These are phyloP conservation scores for Phytopythium helicoides DNA, from an alignment of 352 stramenopile genomes.

Conservation along the genomic window DNA sequence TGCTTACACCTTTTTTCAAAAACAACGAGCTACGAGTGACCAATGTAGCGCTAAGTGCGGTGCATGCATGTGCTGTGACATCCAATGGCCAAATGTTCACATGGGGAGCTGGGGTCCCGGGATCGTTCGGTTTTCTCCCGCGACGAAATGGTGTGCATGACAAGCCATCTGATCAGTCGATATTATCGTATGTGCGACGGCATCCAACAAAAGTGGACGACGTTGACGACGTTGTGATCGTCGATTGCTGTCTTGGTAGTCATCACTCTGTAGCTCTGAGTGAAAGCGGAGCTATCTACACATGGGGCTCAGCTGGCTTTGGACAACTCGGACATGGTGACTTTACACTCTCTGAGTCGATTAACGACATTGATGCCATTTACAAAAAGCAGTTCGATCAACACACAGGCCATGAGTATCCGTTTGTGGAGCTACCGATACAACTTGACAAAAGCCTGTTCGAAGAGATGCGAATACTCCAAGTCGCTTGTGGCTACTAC, in stretches of 20 bases:
- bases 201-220: slow-evolving; percentile 64
- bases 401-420: slow-evolving; percentile 64
- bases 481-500: slow-evolving; percentile 76
- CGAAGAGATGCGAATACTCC: slow-evolving; percentile 64
- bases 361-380: slow-evolving; percentile 37
- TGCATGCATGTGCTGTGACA: slow-evolving; percentile 59
- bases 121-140: slow-evolving; percentile 60
- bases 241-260: slow-evolving; percentile 44
- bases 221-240: slow-evolving; percentile 51
- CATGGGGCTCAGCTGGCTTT: slow-evolving; percentile 66
- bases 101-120: slow-evolving; percentile 59
- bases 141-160: not conserved
- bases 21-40: slow-evolving; percentile 67
- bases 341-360: slow-evolving; percentile 25
- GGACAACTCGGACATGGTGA: slow-evolving; percentile 75
- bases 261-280: slow-evolving; percentile 71
- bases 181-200: slow-evolving; percentile 17
- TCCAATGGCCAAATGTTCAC: slow-evolving; percentile 70
- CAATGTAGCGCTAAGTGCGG: slow-evolving; percentile 36
- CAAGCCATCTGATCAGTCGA: not conserved
- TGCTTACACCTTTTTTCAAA: slow-evolving; percentile 63
- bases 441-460: slow-evolving; percentile 70
- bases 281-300: slow-evolving; percentile 55
- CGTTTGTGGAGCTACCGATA: slow-evolving; percentile 62
- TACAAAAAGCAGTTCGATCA: slow-evolving; percentile 67